Conservation (phyloP, 495 filamentous ascomycete genomes). For the Neurospora sp. region DNA sequence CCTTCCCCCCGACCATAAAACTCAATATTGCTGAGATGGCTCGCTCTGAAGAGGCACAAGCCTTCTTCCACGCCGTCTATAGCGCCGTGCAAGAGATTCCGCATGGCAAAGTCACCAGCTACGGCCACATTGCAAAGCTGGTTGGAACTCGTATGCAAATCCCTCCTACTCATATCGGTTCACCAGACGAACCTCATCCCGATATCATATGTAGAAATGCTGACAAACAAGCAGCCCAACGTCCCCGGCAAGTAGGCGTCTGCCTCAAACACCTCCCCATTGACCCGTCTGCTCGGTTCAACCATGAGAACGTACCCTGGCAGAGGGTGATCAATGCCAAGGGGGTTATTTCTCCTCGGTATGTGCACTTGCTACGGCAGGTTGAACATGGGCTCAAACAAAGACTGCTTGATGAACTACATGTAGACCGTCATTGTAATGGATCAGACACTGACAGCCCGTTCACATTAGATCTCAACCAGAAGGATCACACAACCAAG, state of each 20-base stretch:
- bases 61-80: slow-evolving; percentile 80
- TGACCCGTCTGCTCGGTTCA: slow-evolving; percentile 40
- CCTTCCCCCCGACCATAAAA: neutral
- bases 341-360: slow-evolving; percentile 79
- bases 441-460: neutral
- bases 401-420: neutral
- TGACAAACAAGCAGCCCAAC: slow-evolving; percentile 39
- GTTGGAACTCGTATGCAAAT: slow-evolving; percentile 66
- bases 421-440: neutral
- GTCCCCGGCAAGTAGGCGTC: slow-evolving; percentile 75
- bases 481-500: slow-evolving; percentile 59
- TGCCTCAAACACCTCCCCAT: slow-evolving; percentile 75
- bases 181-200: neutral
- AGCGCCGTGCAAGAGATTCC: slow-evolving; percentile 77
- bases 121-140: slow-evolving; percentile 77
- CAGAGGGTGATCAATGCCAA: slow-evolving; percentile 85
- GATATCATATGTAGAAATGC: neutral
- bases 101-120: slow-evolving; percentile 70
- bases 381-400: neutral
- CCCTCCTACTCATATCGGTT: neutral
- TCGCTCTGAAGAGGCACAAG: slow-evolving; percentile 71
- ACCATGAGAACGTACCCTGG: slow-evolving; percentile 80
- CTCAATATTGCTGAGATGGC: slow-evolving; percentile 39
- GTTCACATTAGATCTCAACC: slow-evolving; percentile 43
- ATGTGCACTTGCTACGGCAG: neutral